phyloP scores from a whole-genome alignment of 1,284 basidiomycete genomes.

The Agaricales sp. region DNA sequence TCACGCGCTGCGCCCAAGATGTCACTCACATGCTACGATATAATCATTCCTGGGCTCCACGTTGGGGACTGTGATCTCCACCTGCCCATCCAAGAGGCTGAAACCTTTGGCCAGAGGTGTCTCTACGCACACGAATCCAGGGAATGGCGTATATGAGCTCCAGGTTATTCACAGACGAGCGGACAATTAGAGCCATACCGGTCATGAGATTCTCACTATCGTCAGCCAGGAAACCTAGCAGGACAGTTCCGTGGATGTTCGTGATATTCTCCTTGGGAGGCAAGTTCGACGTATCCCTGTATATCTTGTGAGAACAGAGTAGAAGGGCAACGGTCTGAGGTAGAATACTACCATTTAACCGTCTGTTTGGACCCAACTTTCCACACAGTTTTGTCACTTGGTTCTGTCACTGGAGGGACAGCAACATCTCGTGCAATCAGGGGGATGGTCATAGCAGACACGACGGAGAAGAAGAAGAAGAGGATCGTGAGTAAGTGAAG shows the following conservation, averaged over 20 bases:
- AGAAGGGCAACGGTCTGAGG: slow-evolving; percentile 8
- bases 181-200: slow-evolving; percentile 26
- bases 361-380: slow-evolving; percentile 35
- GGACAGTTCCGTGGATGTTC: slow-evolving; percentile 38
- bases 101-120: slow-evolving; percentile 48
- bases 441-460: slow-evolving; percentile 20
- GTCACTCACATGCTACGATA: slow-evolving; percentile 34
- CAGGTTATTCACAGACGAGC: slow-evolving; percentile 1
- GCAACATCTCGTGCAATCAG: slow-evolving; percentile 39
- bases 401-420: slow-evolving; percentile 44
- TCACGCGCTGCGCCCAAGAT: slow-evolving; percentile 4
- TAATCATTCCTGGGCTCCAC: slow-evolving; percentile 32
- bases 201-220: slow-evolving; percentile 44
- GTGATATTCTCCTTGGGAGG: slow-evolving; percentile 35
- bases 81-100: slow-evolving; percentile 37
- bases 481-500: not conserved
- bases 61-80: slow-evolving; percentile 44
- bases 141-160: slow-evolving; percentile 1
- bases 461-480: not conserved
- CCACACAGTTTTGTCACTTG: slow-evolving; percentile 43
- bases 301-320: no score
- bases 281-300: slow-evolving; percentile 40
- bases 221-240: slow-evolving; percentile 38
- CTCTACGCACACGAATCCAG: slow-evolving; percentile 20
- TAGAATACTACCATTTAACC: slow-evolving; percentile 47